A percentile compares a stretch with the other conserved stretches of the same genome.
Evolutionary conservation across 352 stramenopile genomes (phyloP).

Genomic region (Phytopythium chamaehyphon): DNA sequence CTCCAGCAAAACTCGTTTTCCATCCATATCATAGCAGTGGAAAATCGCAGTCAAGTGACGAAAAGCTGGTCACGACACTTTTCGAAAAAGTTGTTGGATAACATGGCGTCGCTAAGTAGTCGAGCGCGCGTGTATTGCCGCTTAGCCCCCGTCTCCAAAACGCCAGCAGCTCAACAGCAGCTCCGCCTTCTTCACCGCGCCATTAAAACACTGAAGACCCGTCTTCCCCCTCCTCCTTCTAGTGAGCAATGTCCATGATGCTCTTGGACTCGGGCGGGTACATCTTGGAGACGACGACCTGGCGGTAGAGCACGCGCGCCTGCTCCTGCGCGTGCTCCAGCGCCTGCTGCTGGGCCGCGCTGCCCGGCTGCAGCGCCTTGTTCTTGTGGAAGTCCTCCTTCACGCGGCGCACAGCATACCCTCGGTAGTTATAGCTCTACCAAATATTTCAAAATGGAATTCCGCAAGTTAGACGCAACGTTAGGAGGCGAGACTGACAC

Average conservation of each 20-base stretch:
- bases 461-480: constrained; percentile 2
- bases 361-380: constrained; percentile 35
- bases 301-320: constrained; percentile 49
- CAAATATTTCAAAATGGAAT: constrained; percentile 3
- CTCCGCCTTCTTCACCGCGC: too few relatives aligned
- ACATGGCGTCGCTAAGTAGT: too few relatives aligned
- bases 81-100: too few relatives aligned
- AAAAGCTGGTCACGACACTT: too few relatives aligned
- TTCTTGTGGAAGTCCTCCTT: constrained; percentile 77
- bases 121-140: too few relatives aligned
- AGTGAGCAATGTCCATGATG: constrained; percentile 54
- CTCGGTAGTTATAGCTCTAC: constrained; percentile 75
- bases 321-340: constrained; percentile 43
- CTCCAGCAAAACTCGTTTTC: too few relatives aligned
- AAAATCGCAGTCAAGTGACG: too few relatives aligned
- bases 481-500: not conserved
- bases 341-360: constrained; percentile 46
- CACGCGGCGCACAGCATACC: constrained; percentile 58
- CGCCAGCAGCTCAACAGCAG: too few relatives aligned
- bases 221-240: not conserved
- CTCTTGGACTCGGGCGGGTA: constrained; percentile 61
- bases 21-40: too few relatives aligned
- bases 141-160: too few relatives aligned
- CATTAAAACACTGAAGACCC: too few relatives aligned
- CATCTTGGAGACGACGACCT: constrained; percentile 61